Percentiles rank a stretch among this genome's conserved stretches.
phyloP scores from a whole-genome alignment of 768 basidiomycete genomes.

The Saitozyma sp. region DNA sequence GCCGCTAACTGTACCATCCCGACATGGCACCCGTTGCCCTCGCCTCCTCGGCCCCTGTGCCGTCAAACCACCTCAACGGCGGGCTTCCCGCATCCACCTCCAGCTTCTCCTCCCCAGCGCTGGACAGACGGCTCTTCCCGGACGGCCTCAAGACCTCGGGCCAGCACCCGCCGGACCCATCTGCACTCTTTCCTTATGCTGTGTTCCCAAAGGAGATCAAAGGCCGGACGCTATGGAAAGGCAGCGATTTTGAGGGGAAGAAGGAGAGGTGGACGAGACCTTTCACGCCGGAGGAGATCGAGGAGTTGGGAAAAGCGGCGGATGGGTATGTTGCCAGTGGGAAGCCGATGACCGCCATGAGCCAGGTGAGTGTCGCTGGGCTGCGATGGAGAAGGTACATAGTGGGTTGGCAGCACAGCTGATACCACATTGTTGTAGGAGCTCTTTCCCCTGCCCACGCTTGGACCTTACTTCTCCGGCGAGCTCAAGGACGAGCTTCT shows the following conservation, averaged over 20 bases:
- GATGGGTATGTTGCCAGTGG: slow-evolving; percentile 32
- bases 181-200: slow-evolving; percentile 36
- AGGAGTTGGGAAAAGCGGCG: slow-evolving; percentile 36
- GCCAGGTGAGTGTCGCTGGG: slow-evolving; percentile 21
- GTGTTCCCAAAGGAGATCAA: slow-evolving; percentile 38
- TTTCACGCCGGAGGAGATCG: slow-evolving; percentile 38
- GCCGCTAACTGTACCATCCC: too few species aligned
- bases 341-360: slow-evolving; percentile 29
- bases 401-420: background rate
- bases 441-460: slow-evolving; percentile 39
- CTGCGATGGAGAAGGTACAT: background rate
- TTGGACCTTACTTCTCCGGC: slow-evolving; percentile 22
- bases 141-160: slow-evolving; percentile 30
- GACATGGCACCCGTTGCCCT: background rate
- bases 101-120: background rate
- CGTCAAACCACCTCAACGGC: background rate
- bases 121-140: background rate
- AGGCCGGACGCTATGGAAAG: slow-evolving; percentile 46
- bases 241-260: slow-evolving; percentile 33
- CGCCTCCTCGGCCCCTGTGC: background rate
- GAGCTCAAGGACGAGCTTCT: slow-evolving; percentile 35
- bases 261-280: slow-evolving; percentile 39
- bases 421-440: slow-evolving; percentile 19
- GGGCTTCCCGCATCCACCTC: background rate
- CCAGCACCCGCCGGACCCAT: slow-evolving; percentile 34